A percentile compares a stretch with the other conserved stretches of the same genome.
phyloP scores from a whole-genome alignment of 148 eudicot species.

The Spergularia marina region DNA sequence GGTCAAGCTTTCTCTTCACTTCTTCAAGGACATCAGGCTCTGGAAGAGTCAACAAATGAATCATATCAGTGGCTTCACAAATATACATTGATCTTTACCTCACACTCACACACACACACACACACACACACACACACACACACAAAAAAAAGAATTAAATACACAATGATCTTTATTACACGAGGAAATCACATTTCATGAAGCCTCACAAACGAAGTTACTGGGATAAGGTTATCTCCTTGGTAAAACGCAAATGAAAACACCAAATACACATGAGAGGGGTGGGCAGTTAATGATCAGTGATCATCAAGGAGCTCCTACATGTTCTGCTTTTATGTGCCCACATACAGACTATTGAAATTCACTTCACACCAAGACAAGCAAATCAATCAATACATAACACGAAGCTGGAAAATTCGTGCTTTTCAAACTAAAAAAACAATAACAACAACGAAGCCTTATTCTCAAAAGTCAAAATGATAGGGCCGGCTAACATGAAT shows the following conservation, averaged over 20 bases:
- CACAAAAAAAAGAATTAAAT: too few relatives aligned
- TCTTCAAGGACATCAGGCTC: slow-evolving; percentile 97
- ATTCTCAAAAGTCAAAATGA: too few relatives aligned
- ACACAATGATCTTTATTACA: slow-evolving; percentile 4
- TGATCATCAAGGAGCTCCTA: neutral
- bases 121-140: too few relatives aligned
- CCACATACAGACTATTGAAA: neutral
- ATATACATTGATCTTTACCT: slow-evolving; percentile 11
- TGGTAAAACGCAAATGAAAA: neutral
- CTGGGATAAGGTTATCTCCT: neutral
- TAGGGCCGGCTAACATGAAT: too few relatives aligned
- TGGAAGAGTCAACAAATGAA: slow-evolving; percentile 32
- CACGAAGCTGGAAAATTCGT: neutral
- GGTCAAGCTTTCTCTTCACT: slow-evolving; percentile 89
- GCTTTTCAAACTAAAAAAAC: neutral
- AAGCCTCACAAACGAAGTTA: neutral
- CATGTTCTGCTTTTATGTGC: neutral
- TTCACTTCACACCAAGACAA: neutral
- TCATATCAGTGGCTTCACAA: neutral
- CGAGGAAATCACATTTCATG: neutral
- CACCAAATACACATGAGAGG: neutral
- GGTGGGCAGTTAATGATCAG: neutral
- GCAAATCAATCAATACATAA: neutral
- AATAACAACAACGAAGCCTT: too few relatives aligned
- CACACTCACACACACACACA: too few relatives aligned